These are phyloP conservation scores for Laetiporus sulphureus DNA, from an alignment of 1,284 basidiomycete genomes.

Conservation along the genomic window DNA sequence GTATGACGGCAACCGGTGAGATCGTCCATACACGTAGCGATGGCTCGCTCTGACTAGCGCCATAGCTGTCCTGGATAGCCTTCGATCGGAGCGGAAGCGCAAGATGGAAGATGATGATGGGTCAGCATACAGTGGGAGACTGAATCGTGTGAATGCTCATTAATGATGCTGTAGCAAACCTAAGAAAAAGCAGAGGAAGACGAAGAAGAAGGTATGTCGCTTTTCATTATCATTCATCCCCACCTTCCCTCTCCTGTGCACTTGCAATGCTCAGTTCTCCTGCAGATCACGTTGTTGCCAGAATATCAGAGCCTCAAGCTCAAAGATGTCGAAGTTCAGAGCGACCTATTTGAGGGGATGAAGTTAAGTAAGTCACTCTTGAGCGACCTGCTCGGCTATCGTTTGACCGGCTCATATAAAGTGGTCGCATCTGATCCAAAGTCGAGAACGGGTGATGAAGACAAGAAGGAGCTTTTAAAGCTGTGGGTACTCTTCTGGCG, in stretches of 20 bases:
- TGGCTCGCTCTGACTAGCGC: constrained; percentile 17
- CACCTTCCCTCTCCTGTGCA: not conserved
- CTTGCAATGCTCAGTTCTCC: not conserved
- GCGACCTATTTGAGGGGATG: constrained; percentile 63
- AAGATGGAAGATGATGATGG: constrained; percentile 56
- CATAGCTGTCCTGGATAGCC: constrained; percentile 46
- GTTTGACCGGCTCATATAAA: constrained; percentile 23
- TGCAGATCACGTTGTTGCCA: constrained; percentile 53
- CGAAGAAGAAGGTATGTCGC: constrained; percentile 42
- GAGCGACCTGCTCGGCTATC: not conserved
- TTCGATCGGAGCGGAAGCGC: constrained; percentile 60
- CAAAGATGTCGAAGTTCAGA: constrained; percentile 51
- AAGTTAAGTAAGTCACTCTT: constrained; percentile 62
- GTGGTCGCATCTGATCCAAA: constrained; percentile 77
- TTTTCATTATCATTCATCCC: constrained; percentile 2
- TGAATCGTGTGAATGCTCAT: not conserved
- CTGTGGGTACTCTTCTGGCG: constrained; percentile 35
- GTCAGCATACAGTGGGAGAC: constrained; percentile 27
- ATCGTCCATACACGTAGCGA: not conserved
- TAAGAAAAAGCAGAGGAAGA: constrained; percentile 60
- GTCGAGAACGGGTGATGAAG: constrained; percentile 59
- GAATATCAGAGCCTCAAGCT: constrained; percentile 59
- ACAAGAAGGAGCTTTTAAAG: constrained; percentile 58
- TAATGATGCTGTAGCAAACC: constrained; percentile 31
- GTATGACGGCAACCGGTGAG: constrained; percentile 61